Conservation (phyloP, 2,329 filamentous ascomycete genomes). For the Arthrinium puccinioides region DNA sequence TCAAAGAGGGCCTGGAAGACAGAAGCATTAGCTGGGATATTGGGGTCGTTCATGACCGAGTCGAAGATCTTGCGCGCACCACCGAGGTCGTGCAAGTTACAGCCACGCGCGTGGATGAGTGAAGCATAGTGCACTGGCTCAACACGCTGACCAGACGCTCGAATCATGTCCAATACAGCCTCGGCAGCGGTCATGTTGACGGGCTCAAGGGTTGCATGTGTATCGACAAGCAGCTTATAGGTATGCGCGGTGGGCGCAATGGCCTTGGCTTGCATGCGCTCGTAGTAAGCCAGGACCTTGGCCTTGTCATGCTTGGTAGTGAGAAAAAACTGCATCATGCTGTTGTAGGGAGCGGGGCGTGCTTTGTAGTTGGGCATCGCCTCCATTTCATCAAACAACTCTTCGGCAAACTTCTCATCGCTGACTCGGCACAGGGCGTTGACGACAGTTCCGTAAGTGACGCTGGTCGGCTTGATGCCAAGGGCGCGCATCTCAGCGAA, state of each 20-base stretch:
- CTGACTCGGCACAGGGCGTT: constrained; percentile 96
- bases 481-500: constrained; percentile 95
- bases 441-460: constrained; percentile 97
- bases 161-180: constrained; percentile 72
- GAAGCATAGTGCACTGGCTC: constrained; percentile 95
- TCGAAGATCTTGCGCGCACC: constrained; percentile 80
- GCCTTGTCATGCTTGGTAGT: constrained; percentile 92
- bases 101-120: constrained; percentile 91
- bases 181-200: constrained; percentile 84
- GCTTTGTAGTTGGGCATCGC: constrained; percentile 98
- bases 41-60: constrained; percentile 60
- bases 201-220: constrained; percentile 88
- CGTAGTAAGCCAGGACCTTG: constrained; percentile 92
- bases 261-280: constrained; percentile 81
- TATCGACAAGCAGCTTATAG: constrained; percentile 94
- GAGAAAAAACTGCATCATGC: constrained; percentile 98
- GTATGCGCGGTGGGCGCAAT: constrained; percentile 93
- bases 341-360: constrained; percentile 94
- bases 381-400: constrained; percentile 99
- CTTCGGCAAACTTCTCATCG: constrained; percentile 94
- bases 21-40: constrained; percentile 69
- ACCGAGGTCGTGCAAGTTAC: constrained; percentile 83
- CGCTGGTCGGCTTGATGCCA: constrained; percentile 89
- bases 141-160: constrained; percentile 63
- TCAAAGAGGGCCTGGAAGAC: constrained; percentile 97